Base-by-base conservation (phyloP, 2,329 filamentous ascomycete genomes). In the Penicillium decumbens region DNA sequence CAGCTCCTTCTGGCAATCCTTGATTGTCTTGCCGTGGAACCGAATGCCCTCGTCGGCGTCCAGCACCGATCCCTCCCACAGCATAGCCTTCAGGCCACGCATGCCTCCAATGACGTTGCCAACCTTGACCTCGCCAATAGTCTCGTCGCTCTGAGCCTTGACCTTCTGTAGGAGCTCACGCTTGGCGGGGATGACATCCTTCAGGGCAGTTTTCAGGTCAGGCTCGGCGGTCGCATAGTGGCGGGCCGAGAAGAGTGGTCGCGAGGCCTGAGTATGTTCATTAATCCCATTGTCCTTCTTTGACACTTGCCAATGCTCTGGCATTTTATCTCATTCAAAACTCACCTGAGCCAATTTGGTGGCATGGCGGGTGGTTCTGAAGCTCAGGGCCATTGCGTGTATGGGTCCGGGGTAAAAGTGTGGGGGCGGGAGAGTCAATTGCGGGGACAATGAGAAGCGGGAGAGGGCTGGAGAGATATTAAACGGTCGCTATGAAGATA, bases 51-150 rank as follows among this genome's bases (percentile, higher is more conserved):
- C 91, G 66, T 98, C 87, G 60, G 93, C 87, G 67, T 98, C 93
- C 43, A 98, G 84, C 23, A 97, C 92, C 9, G 91, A 96, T 41
- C 93, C 93, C 74, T 98, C 93, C 93, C 93, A 98, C 47, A 98
- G 82, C 90, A 98, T 96, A 60, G 91, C 88, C 76, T 95, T 96
- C 60, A 98, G 82, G 33, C 92, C 92, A 76, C 91, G 88, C 93
- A 97, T 97, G 65, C 93, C 93, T 63, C 93, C 93, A 61, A 97
- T 83, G 20, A 89, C 89, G 74, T 93, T 95, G 73, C 92, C 88
- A 40, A 97, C 83, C 78, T 92, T 95, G 72, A 97, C 84, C 64
- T 95, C 88, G 49, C 92, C 92, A 63, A 97, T 85, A 52, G 85
- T 84, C 72, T 91, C 93, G 64, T 85, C 82, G 45, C 82, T 80